Conservation (phyloP, 1,139 yeast genomes). For the Saccharomycopsis phalli region DNA sequence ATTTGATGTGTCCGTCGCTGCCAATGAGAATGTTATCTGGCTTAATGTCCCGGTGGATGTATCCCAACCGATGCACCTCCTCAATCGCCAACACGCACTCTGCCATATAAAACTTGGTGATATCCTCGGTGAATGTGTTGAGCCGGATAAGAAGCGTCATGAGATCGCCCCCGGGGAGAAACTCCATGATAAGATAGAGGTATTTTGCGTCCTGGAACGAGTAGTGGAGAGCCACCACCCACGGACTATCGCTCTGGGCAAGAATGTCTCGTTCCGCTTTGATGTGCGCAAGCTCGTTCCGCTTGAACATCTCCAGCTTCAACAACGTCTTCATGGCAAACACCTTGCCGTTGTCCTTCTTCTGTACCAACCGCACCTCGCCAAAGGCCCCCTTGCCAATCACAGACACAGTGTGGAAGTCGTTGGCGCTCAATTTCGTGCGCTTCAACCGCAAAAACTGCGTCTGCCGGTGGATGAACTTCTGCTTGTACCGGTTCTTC, state of each 20-base stretch:
- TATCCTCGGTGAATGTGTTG: slow-evolving; percentile 66
- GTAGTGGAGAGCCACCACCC: slow-evolving; percentile 68
- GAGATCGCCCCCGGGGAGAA: slow-evolving; percentile 68
- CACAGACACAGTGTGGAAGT: slow-evolving; percentile 61
- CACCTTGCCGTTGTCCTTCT: slow-evolving; percentile 63
- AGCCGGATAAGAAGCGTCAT: slow-evolving; percentile 74
- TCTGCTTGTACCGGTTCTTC: slow-evolving; percentile 53
- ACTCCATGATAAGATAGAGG: slow-evolving; percentile 65
- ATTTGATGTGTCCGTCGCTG: slow-evolving; percentile 52
- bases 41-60: slow-evolving; percentile 72
- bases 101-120: slow-evolving; percentile 68
- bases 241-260: slow-evolving; percentile 68
- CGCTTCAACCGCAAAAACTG: slow-evolving; percentile 57
- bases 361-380: slow-evolving; percentile 64
- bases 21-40: slow-evolving; percentile 67
- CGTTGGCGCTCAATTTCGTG: slow-evolving; percentile 54
- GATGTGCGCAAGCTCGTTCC: slow-evolving; percentile 69
- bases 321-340: slow-evolving; percentile 70
- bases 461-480: slow-evolving; percentile 59
- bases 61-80: slow-evolving; percentile 64
- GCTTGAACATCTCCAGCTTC: slow-evolving; percentile 64
- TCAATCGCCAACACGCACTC: slow-evolving; percentile 75
- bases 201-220: slow-evolving; percentile 66
- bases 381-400: slow-evolving; percentile 78
- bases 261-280: slow-evolving; percentile 69